A percentile compares a stretch with the other conserved stretches of the same genome.
phyloP scores from a whole-genome alignment of 768 basidiomycete species.

The Naganishia onofrii region DNA sequence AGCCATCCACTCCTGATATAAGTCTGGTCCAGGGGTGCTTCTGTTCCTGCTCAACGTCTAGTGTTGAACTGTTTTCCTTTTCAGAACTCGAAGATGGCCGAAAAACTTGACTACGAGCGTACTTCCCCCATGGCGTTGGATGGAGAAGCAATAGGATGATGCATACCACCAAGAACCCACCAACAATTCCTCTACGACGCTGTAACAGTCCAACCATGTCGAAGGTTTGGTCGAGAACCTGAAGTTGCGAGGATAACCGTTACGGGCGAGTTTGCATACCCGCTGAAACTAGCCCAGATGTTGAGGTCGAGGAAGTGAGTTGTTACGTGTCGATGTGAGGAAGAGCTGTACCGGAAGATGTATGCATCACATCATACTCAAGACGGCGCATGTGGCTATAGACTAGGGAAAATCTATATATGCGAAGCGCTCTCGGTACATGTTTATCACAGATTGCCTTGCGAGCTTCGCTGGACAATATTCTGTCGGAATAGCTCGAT shows the following conservation, averaged over 20 bases:
- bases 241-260: not conserved
- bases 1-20: constrained; percentile 28
- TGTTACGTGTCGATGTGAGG: too few relatives aligned
- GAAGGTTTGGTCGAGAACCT: not conserved
- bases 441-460: too few relatives aligned
- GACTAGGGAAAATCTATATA: too few relatives aligned
- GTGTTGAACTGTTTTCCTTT: not conserved
- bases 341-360: too few relatives aligned
- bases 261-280: not conserved
- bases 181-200: constrained; percentile 1
- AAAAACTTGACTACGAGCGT: not conserved
- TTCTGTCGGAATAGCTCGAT: too few relatives aligned
- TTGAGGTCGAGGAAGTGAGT: not conserved
- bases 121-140: not conserved
- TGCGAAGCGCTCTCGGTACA: too few relatives aligned
- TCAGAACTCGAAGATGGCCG: not conserved
- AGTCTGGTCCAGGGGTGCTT: constrained; percentile 13
- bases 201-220: constrained; percentile 13
- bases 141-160: constrained; percentile 1
- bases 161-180: not conserved
- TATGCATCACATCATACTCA: too few relatives aligned
- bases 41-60: not conserved
- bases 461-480: too few relatives aligned
- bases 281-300: not conserved
- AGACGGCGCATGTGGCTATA: too few relatives aligned